Base-by-base conservation (phyloP, 106 monocot genomes). In the Phalaenopsis equestris region DNA sequence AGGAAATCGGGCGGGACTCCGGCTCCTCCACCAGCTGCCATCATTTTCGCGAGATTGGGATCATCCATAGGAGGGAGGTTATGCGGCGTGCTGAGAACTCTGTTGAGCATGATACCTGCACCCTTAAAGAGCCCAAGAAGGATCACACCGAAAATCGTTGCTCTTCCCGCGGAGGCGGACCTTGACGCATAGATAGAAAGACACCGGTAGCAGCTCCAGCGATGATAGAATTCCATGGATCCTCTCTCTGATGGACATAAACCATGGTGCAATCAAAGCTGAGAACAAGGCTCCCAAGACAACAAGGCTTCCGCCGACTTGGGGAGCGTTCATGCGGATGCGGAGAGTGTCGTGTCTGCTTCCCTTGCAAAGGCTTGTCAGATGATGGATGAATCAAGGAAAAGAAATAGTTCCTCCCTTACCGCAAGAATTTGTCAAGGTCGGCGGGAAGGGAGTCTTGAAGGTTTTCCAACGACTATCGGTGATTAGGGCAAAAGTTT, bases 201-300 rank as follows among this genome's bases (percentile, higher is more conserved):
- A 0, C 30, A 30, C 30, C 30, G 30, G 30, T 30, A 30, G 30
- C 30, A 30, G 30, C 30, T 30, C 30, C 30, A 30, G 30, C 0
- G 30, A 30, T 30, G 30, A 30, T 30, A 30, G 30, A 0, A 30
- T 30, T 30, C 30, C 30, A 30, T 30, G 30, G 30, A 30, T 30
- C 30, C 30, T 93, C 90, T 83, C 88, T 93, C 90, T 93, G 93
- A 83, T 90, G 88, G 72, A 87, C 42, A 82, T 87, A 93, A 55
- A 93, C 93, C 90, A 93, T 90, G 85, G 86, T 67, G 83, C 90
- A 90, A 42, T 93, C 90, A 80, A 93, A 93, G 85, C 78, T 46
- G 93, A 93, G 83, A 93, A 93, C 74, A 93, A 86, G 18, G 90
- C 90, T 46, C 93, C 93, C 93, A 90, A 93, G 30, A 90, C 93